Base-by-base conservation (phyloP, 768 basidiomycete genomes). In the Trametes punicea region DNA sequence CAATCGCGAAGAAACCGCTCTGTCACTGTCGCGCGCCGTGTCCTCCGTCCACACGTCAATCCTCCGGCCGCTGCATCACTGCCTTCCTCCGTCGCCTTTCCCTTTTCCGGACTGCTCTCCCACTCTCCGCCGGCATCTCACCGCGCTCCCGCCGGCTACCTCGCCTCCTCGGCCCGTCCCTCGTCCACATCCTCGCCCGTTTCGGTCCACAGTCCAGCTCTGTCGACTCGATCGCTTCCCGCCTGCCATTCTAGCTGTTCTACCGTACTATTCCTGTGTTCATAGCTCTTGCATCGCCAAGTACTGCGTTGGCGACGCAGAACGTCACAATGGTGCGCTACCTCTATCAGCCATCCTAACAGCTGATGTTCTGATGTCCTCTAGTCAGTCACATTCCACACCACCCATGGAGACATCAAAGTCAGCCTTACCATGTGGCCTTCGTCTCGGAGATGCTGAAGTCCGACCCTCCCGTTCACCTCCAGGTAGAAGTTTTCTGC, bases 401-500 rank as follows among this genome's bases (percentile, higher is more conserved):
- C 95, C 0, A 82, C 87, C n/a, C 87, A 87, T 65, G 95, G 95
- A 16, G 96, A 98, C 58, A 78, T 98, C 72, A 98, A 98, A 83
- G 93, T 91, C 65, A 45, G 72, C 51, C 31, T 16, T 33, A 47
- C 42, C 52, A 54, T 39, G 23, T 25, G 25, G 31, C 25, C 55
- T 21, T 34, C 56, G 27, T 36, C 31, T n/a, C 38, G 38, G 21
- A 8, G 6, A 9, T 38, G 40, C 6, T 9, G 10, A 30, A 41
- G 38, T 4, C 41, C 10, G 11, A 45, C 49, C 16, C 41, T 6
- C 45, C 46, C 27, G 8, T 27, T 45, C 25, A 46, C 23, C 44
- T n/a, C 26, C 68, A 98, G 94, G 84, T 98, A 59, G 97, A 99
- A 73, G 69, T 99, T 11, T 98, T 98, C 74, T 98, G 97, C 70